Conservation (phyloP, 345 rosid genomes). For the Ceriops zippeliana region DNA sequence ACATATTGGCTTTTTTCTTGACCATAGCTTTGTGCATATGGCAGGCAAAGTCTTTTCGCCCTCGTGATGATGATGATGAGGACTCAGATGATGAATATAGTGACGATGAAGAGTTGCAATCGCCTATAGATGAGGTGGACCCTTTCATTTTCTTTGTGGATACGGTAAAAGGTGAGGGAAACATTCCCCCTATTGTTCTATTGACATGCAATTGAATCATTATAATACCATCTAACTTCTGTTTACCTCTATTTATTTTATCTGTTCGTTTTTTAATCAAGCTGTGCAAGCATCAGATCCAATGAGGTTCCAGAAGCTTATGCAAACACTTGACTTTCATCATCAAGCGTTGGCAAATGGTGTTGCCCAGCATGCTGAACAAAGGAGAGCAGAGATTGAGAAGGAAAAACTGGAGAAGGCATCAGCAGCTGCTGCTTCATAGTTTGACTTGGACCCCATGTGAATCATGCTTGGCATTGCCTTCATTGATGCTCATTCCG, state of each 20-base stretch:
- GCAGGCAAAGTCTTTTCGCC: conserved; percentile 72
- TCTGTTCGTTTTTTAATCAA: conserved; percentile 22
- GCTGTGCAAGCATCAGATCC: conserved; percentile 76
- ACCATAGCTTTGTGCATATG: conserved; percentile 10
- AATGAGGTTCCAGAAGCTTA: conserved; percentile 78
- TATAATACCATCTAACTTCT: conserved; percentile 1
- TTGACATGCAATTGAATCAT: neutral
- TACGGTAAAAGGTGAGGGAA: conserved; percentile 62
- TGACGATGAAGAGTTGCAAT: conserved; percentile 89
- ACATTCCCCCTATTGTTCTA: neutral
- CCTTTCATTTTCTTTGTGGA: conserved; percentile 93
- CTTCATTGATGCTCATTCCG: conserved; percentile 16
- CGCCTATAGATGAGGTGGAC: conserved; percentile 96
- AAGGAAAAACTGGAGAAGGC: conserved; percentile 84
- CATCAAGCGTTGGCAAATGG: conserved; percentile 87
- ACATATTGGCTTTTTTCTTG: neutral
- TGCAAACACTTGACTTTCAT: conserved; percentile 72
- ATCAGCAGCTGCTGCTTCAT: conserved; percentile 42
- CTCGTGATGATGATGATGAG: conserved; percentile 59
- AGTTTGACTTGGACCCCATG: conserved; percentile 11
- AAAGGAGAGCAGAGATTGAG: conserved; percentile 84
- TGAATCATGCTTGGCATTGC: conserved; percentile 18
- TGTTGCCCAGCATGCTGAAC: conserved; percentile 90
- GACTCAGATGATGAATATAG: conserved; percentile 90
- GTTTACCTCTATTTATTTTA: neutral